Evolutionary conservation across 1,139 yeast species (phyloP).

Genomic region (Pichia sp.): DNA sequence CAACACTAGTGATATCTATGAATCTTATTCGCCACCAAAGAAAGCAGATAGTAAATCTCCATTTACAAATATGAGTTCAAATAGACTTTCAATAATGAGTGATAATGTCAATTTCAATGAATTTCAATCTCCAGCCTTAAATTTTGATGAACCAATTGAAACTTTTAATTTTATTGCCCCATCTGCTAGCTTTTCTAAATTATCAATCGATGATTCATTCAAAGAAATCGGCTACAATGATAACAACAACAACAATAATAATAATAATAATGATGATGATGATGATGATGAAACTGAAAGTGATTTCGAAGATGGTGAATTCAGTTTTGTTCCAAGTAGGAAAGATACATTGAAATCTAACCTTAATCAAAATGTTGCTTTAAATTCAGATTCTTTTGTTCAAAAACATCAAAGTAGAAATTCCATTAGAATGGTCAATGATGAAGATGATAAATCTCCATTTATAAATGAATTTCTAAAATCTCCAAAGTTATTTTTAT

Average conservation of each 20-base stretch:
- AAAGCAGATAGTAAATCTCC: neutral
- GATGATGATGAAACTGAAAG: slow-evolving; percentile 13
- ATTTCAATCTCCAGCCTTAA: slow-evolving; percentile 22
- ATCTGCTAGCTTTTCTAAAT: slow-evolving; percentile 7
- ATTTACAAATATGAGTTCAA: slow-evolving; percentile 3
- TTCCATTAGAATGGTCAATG: slow-evolving; percentile 23
- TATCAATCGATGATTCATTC: slow-evolving; percentile 15
- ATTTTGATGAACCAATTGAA: slow-evolving; percentile 23
- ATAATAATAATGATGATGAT: neutral
- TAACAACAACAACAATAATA: slow-evolving; percentile 9
- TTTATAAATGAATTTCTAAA: slow-evolving; percentile 6
- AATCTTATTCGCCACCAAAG: slow-evolving; percentile 11
- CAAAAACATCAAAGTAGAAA: slow-evolving; percentile 10
- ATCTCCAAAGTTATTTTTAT: slow-evolving; percentile 1
- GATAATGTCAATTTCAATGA: slow-evolving; percentile 6
- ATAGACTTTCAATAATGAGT: slow-evolving; percentile 13
- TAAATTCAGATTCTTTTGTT: slow-evolving; percentile 3
- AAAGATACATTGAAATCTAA: neutral
- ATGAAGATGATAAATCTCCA: slow-evolving; percentile 8
- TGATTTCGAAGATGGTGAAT: neutral
- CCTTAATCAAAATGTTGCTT: neutral
- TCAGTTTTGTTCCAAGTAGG: slow-evolving; percentile 17
- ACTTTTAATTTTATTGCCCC: slow-evolving; percentile 20
- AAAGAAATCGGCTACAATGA: slow-evolving; percentile 26
- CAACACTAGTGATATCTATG: slow-evolving; percentile 14